Conservation (phyloP, 208 protist species). For the Eutreptiella sp. region DNA sequence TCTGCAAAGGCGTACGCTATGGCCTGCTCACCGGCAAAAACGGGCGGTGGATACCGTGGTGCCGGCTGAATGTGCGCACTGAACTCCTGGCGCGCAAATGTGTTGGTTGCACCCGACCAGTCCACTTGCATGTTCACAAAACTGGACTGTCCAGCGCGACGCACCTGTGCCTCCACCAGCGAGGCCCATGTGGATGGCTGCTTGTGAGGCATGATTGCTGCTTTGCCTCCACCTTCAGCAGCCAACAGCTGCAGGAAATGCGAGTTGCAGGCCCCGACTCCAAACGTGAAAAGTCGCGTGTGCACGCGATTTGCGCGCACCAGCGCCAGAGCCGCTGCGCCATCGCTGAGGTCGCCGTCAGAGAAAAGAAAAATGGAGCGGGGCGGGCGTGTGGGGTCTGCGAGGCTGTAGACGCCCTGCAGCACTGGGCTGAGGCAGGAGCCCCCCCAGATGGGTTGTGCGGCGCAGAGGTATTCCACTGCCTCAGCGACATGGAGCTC, state of each 20-base stretch:
- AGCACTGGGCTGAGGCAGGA: too few species aligned
- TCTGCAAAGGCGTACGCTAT: slow-evolving; percentile 12
- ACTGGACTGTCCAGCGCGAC: slow-evolving; percentile 6
- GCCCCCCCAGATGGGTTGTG: too few species aligned
- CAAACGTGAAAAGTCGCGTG: slow-evolving; percentile 16
- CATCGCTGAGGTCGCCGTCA: slow-evolving; percentile 15
- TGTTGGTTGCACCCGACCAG: too few species aligned
- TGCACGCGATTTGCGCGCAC: neutral
- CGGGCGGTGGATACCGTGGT: too few species aligned
- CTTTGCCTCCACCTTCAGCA: neutral
- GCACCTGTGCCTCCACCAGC: neutral
- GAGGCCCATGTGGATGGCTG: neutral
- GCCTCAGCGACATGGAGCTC: too few species aligned
- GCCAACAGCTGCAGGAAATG: neutral
- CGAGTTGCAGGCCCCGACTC: neutral
- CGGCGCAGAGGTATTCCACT: too few species aligned
- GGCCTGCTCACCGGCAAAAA: slow-evolving; percentile 4
- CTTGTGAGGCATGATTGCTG: neutral
- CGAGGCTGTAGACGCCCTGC: too few species aligned
- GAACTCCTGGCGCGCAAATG: too few species aligned
- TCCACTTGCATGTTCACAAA: too few species aligned
- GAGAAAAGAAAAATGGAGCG: slow-evolving; percentile 15
- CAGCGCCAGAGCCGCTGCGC: neutral
- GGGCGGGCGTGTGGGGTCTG: too few species aligned
- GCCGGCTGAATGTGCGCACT: too few species aligned